Conservation (phyloP, 225 moss, liverwort and hornwort genomes). For the Marchantia polymorpha region DNA sequence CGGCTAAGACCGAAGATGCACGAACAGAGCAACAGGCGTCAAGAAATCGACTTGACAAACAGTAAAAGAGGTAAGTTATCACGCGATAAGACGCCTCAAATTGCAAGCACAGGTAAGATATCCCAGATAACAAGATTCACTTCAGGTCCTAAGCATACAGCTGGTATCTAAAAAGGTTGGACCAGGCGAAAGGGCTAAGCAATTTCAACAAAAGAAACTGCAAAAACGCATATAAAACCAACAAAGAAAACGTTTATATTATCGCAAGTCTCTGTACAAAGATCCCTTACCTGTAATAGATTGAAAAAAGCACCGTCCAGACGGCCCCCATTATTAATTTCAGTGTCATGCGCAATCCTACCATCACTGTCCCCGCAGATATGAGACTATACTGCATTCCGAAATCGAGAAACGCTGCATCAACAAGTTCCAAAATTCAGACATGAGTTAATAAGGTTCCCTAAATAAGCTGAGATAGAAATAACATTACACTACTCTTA, state of each 20-base stretch:
- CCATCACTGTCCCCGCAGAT: slow-evolving; percentile 67
- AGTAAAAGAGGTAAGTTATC: not conserved
- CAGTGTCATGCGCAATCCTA: slow-evolving; percentile 79
- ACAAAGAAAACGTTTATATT: not conserved
- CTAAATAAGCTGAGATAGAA: too few relatives aligned
- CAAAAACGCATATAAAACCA: not conserved
- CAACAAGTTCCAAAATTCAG: too few relatives aligned
- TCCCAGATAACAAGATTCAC: not conserved
- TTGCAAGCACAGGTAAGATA: not conserved
- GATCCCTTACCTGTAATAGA: slow-evolving; percentile 65
- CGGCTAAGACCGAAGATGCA: slow-evolving; percentile 39
- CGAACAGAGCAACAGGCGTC: not conserved
- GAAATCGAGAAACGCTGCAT: slow-evolving; percentile 78
- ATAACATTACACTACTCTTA: too few relatives aligned
- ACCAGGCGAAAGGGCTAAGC: not conserved
- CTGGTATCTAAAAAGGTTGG: not conserved
- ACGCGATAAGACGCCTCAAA: not conserved
- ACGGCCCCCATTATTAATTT: slow-evolving; percentile 64
- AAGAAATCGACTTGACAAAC: not conserved
- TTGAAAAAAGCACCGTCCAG: slow-evolving; percentile 71
- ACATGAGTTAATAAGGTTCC: too few relatives aligned
- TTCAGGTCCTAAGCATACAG: not conserved
- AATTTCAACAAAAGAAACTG: not conserved
- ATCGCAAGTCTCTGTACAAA: too few relatives aligned
- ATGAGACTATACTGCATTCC: slow-evolving; percentile 74